phyloP scores from a whole-genome alignment of 116 monocot species.

The Thalassia testudinum region DNA sequence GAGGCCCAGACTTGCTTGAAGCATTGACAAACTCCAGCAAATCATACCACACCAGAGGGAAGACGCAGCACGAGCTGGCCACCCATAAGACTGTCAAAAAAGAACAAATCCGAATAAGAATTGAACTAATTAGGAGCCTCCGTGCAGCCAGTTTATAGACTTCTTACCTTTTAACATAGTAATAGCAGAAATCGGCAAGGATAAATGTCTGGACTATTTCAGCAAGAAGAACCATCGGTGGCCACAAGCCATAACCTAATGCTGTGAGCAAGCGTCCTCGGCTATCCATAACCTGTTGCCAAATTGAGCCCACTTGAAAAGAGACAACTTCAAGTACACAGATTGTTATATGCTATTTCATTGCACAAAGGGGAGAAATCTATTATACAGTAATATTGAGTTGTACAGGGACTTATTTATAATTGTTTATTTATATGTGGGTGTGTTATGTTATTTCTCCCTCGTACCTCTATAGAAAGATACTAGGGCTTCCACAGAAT shows the following conservation, averaged over 20 bases:
- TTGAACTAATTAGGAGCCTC: background rate
- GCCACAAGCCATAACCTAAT: slow-evolving; percentile 72
- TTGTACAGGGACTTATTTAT: too few relatives aligned
- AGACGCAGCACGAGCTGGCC: slow-evolving; percentile 74
- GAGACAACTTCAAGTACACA: background rate
- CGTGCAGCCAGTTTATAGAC: background rate
- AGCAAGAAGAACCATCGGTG: slow-evolving; percentile 66
- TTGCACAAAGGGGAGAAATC: too few relatives aligned
- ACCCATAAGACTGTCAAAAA: slow-evolving; percentile 26
- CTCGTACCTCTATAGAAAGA: too few relatives aligned
- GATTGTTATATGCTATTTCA: background rate
- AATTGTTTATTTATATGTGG: too few relatives aligned
- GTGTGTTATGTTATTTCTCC: too few relatives aligned
- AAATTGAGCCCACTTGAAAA: background rate
- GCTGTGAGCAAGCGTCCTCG: slow-evolving; percentile 59
- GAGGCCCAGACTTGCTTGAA: too few relatives aligned
- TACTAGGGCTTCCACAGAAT: too few relatives aligned
- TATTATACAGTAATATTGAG: too few relatives aligned
- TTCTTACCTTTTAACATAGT: slow-evolving; percentile 79
- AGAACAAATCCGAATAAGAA: background rate
- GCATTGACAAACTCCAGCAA: background rate
- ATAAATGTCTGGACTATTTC: slow-evolving; percentile 90
- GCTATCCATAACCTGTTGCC: slow-evolving; percentile 55
- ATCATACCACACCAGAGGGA: slow-evolving; percentile 62
- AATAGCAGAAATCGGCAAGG: slow-evolving; percentile 84